phyloP scores from a whole-genome alignment of 345 rosid species.

The Ceriops tagal region DNA sequence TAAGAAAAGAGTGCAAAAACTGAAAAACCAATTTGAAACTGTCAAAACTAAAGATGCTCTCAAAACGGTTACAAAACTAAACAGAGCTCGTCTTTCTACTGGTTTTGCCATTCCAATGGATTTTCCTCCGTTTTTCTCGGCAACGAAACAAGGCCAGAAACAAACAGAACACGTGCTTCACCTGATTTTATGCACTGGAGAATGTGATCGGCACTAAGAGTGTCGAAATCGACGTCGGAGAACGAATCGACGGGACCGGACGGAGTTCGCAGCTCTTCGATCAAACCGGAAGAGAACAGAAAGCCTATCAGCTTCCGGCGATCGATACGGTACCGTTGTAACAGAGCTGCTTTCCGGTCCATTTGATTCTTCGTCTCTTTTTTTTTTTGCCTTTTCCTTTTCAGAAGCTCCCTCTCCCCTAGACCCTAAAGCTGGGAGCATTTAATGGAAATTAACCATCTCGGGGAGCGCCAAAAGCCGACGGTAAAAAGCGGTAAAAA shows the following conservation, averaged over 20 bases:
- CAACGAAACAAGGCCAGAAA: slow-evolving; percentile 10
- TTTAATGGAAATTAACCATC: neutral
- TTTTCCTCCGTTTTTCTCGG: slow-evolving; percentile 10
- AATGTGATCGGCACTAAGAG: slow-evolving; percentile 70
- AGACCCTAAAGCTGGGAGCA: too few species aligned
- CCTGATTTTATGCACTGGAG: slow-evolving; percentile 70
- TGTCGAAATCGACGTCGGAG: slow-evolving; percentile 55
- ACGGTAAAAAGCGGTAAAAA: slow-evolving; percentile 3
- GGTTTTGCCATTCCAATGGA: neutral
- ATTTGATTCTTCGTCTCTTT: neutral
- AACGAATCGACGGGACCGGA: slow-evolving; percentile 46
- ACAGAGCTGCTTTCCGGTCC: slow-evolving; percentile 34
- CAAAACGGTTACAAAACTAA: neutral
- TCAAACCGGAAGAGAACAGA: slow-evolving; percentile 55
- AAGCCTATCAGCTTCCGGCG: slow-evolving; percentile 85
- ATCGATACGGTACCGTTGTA: slow-evolving; percentile 73
- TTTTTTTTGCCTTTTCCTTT: too few species aligned
- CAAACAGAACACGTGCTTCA: slow-evolving; percentile 13
- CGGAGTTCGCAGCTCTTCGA: slow-evolving; percentile 53
- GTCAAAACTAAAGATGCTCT: neutral
- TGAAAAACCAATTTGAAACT: neutral
- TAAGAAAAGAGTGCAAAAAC: slow-evolving; percentile 9
- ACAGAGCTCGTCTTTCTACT: neutral
- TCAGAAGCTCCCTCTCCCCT: neutral
- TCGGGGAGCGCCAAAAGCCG: slow-evolving; percentile 24